Evolutionary conservation across 805 yeast species (phyloP).

Genomic region (Candida dajiaensis): DNA sequence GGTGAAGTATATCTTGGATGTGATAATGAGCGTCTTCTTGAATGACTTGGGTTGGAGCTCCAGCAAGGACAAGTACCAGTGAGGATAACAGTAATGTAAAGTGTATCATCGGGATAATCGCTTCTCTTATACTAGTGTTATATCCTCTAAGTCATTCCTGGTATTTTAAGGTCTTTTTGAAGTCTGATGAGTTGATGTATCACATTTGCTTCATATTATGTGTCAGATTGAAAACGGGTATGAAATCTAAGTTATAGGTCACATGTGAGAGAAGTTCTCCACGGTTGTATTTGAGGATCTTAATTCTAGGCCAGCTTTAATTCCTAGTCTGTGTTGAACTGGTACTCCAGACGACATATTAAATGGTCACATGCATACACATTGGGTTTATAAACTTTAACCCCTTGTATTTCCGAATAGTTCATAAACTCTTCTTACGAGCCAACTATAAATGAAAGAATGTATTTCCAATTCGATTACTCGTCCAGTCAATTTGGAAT

Average conservation of each 20-base stretch:
- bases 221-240: background rate
- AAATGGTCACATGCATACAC: too few species aligned
- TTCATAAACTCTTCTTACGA: too few species aligned
- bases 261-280: background rate
- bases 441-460: too few species aligned
- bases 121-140: too few species aligned
- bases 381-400: too few species aligned
- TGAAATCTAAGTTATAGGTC: background rate
- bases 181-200: background rate
- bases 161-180: background rate
- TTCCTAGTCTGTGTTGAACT: too few species aligned
- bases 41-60: background rate
- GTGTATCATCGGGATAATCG: background rate
- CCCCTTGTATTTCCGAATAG: too few species aligned
- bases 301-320: too few species aligned
- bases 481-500: too few species aligned
- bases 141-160: background rate
- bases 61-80: background rate
- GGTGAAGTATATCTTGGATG: background rate
- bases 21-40: background rate
- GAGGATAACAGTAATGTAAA: background rate
- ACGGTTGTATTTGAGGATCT: too few species aligned
- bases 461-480: too few species aligned
- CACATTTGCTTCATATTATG: background rate
- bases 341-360: too few species aligned